phyloP scores from a whole-genome alignment of 1,284 basidiomycete species.

The Ustilago bromivora region DNA sequence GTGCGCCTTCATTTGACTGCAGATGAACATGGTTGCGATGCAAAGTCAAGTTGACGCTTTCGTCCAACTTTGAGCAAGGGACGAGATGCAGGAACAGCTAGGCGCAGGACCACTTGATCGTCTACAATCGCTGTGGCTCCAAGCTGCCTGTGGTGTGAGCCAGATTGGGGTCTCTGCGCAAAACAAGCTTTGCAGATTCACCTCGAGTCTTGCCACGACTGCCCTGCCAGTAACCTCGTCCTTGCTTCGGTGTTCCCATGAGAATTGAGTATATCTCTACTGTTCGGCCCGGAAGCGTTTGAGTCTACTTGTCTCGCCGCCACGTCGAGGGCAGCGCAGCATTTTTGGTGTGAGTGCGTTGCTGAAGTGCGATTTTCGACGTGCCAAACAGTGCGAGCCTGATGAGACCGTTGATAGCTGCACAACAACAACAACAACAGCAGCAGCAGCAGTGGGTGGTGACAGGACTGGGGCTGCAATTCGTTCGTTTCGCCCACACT shows the following conservation, averaged over 20 bases:
- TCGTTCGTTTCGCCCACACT: not conserved
- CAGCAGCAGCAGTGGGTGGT: not conserved
- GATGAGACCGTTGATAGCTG: conserved; percentile 1
- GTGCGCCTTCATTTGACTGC: conserved; percentile 7
- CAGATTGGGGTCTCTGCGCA: not conserved
- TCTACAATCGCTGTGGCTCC: too few relatives aligned
- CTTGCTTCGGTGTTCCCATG: not conserved
- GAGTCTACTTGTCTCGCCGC: not conserved
- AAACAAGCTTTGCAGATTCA: not conserved
- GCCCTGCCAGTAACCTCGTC: not conserved
- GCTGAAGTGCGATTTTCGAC: not conserved
- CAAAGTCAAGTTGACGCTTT: not conserved
- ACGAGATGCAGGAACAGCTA: conserved; percentile 5
- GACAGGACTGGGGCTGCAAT: not conserved
- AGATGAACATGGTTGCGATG: not conserved
- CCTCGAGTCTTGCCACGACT: not conserved
- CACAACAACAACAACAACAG: not conserved
- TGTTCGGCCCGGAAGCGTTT: not conserved
- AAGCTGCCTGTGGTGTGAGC: too few relatives aligned
- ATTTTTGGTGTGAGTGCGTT: too few relatives aligned
- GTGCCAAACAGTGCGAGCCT: not conserved
- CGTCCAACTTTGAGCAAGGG: conserved; percentile 2
- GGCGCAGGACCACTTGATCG: not conserved
- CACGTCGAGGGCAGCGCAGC: not conserved
- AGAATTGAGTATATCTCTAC: not conserved